phyloP scores from a whole-genome alignment of 306 rosid species.

The Cucurbita ficifolia region DNA sequence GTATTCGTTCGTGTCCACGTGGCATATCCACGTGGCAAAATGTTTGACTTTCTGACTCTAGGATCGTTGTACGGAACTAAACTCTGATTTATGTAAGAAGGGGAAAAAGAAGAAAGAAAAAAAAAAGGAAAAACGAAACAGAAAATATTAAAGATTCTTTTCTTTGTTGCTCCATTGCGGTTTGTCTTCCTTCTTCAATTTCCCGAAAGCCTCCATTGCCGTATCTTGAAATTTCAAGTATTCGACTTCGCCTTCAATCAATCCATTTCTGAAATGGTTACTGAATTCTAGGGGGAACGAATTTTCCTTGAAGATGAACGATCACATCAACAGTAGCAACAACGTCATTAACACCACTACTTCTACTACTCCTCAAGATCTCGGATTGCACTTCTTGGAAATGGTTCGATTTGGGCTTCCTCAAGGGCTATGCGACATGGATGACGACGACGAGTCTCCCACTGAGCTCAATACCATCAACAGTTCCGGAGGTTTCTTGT shows the following conservation, averaged over 20 bases:
- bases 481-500: conserved; percentile 87
- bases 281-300: conserved; percentile 30
- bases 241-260: neutral
- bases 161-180: neutral
- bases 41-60: neutral
- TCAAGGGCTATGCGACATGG: conserved; percentile 21
- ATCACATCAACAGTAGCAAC: conserved; percentile 12
- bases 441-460: conserved; percentile 60
- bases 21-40: too few species aligned
- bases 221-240: neutral
- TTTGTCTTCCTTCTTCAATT: neutral
- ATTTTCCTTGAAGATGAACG: conserved; percentile 20
- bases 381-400: conserved; percentile 47
- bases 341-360: neutral
- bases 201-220: neutral
- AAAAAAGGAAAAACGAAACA: neutral
- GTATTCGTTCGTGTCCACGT: too few species aligned
- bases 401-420: conserved; percentile 30
- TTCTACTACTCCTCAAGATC: conserved; percentile 26
- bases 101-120: neutral
- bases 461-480: conserved; percentile 78
- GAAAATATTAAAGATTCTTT: neutral
- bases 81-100: neutral
- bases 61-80: neutral
- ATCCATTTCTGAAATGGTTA: conserved; percentile 6